These are phyloP conservation scores for Aspergillus sclerotialis DNA, from an alignment of 2,329 filamentous ascomycete species.

Conservation along the genomic window DNA sequence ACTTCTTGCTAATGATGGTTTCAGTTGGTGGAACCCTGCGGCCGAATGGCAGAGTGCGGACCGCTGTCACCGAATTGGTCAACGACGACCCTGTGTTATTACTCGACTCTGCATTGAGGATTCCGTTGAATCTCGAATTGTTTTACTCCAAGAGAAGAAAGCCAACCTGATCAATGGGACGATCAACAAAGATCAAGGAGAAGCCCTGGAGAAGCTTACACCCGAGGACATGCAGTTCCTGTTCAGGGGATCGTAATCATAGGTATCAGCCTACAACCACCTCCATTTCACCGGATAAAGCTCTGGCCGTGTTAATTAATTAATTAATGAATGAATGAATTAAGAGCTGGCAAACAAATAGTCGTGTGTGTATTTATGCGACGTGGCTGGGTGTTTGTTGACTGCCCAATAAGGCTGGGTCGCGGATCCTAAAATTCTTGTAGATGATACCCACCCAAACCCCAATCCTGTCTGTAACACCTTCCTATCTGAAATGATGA, in stretches of 20 bases:
- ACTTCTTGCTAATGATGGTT: constrained; percentile 17
- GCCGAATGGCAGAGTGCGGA: constrained; percentile 98
- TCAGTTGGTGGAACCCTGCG: constrained; percentile 98
- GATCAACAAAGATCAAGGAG: constrained; percentile 78
- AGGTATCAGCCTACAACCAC: neutral
- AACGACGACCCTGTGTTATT: constrained; percentile 87
- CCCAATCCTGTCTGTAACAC: too few species aligned
- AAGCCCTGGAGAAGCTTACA: constrained; percentile 84
- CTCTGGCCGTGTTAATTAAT: neutral
- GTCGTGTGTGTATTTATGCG: too few species aligned
- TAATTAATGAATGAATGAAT: too few species aligned
- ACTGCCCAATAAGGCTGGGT: too few species aligned
- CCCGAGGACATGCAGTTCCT: constrained; percentile 93
- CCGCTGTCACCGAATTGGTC: constrained; percentile 87
- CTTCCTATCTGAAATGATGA: too few species aligned
- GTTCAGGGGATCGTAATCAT: constrained; percentile 66
- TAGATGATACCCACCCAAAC: too few species aligned
- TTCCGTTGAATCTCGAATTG: constrained; percentile 92
- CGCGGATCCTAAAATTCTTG: too few species aligned
- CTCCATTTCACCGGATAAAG: neutral
- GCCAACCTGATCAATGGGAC: constrained; percentile 96
- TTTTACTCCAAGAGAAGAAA: constrained; percentile 96
- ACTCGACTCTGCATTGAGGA: constrained; percentile 95
- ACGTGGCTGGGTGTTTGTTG: too few species aligned
- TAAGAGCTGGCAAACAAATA: too few species aligned